Percentiles rank a stretch among this genome's conserved stretches.
Evolutionary conservation across 257 asterid species (phyloP).

Genomic region (Primulina huaijiensis): DNA sequence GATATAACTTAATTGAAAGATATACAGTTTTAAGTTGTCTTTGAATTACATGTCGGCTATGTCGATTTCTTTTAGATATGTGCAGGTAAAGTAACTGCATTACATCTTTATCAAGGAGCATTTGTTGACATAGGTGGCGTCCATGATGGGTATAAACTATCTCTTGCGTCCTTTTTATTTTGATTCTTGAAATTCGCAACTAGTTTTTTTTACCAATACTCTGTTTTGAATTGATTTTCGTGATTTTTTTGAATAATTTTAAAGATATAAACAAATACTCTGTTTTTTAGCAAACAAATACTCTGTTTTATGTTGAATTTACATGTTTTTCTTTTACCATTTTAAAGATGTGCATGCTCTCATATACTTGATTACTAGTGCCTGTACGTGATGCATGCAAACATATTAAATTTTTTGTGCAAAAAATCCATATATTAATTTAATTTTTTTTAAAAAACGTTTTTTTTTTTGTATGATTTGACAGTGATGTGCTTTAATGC

Average conservation of each 20-base stretch:
- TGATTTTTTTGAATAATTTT: not conserved
- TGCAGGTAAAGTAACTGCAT: slow-evolving; percentile 83
- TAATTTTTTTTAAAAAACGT: too few relatives aligned
- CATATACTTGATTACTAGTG: too few relatives aligned
- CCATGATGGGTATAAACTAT: slow-evolving; percentile 73
- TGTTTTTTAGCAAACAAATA: too few relatives aligned
- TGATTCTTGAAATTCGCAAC: slow-evolving; percentile 4
- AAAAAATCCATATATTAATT: too few relatives aligned
- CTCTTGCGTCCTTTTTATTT: slow-evolving; percentile 15
- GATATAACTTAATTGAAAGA: slow-evolving; percentile 15
- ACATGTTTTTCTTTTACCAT: too few relatives aligned
- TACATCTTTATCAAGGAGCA: slow-evolving; percentile 98
- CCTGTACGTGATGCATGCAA: too few relatives aligned
- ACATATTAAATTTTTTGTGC: too few relatives aligned
- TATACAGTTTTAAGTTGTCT: not conserved
- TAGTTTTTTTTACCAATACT: not conserved
- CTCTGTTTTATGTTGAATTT: too few relatives aligned
- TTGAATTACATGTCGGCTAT: slow-evolving; percentile 14
- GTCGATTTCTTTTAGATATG: slow-evolving; percentile 55
- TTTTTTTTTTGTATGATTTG: not conserved
- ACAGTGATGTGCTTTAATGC: slow-evolving; percentile 23
- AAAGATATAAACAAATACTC: not conserved
- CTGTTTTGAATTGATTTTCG: slow-evolving; percentile 10
- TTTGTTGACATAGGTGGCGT: slow-evolving; percentile 97
- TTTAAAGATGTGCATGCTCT: too few relatives aligned